Evolutionary conservation across 768 basidiomycete species (phyloP).

Genomic region (Leucocoprinus birnbaumii): DNA sequence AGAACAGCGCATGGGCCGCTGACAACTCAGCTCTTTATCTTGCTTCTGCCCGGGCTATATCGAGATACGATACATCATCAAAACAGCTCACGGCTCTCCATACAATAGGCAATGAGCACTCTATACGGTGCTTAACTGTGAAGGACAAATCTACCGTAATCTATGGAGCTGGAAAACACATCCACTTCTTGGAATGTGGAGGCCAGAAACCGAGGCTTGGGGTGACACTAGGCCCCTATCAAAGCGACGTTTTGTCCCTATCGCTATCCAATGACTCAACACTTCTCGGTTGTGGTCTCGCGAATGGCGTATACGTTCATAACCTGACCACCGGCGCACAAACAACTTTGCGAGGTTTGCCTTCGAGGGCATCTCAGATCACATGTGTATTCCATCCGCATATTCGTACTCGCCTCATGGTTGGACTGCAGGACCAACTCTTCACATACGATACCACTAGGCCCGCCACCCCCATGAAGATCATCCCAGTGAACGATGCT

Average conservation of each 20-base stretch:
- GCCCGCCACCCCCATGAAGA: conserved; percentile 53
- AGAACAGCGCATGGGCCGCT: conserved; percentile 50
- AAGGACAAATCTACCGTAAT: conserved; percentile 42
- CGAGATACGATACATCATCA: conserved; percentile 48
- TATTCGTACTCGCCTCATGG: conserved; percentile 54
- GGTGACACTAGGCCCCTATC: conserved; percentile 53
- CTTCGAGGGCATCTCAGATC: conserved; percentile 32
- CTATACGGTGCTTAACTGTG: conserved; percentile 28
- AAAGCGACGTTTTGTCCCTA: conserved; percentile 44
- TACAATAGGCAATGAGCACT: conserved; percentile 22
- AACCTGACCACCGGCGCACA: conserved; percentile 54
- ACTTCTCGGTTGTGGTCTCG: conserved; percentile 55
- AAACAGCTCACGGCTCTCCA: conserved; percentile 44
- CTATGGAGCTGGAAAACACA: conserved; percentile 40
- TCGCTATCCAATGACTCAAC: conserved; percentile 57
- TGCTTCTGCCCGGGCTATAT: conserved; percentile 42
- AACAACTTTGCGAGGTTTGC: conserved; percentile 52
- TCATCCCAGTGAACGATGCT: conserved; percentile 42
- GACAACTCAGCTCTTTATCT: conserved; percentile 57
- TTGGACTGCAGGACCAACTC: conserved; percentile 50
- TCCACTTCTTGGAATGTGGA: conserved; percentile 48
- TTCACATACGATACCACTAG: conserved; percentile 62
- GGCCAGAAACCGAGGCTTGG: conserved; percentile 34
- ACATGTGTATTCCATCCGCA: conserved; percentile 64
- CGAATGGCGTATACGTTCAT: conserved; percentile 53